Conservation (phyloP, 768 basidiomycete genomes). For the Calocybe gangraenosa region DNA sequence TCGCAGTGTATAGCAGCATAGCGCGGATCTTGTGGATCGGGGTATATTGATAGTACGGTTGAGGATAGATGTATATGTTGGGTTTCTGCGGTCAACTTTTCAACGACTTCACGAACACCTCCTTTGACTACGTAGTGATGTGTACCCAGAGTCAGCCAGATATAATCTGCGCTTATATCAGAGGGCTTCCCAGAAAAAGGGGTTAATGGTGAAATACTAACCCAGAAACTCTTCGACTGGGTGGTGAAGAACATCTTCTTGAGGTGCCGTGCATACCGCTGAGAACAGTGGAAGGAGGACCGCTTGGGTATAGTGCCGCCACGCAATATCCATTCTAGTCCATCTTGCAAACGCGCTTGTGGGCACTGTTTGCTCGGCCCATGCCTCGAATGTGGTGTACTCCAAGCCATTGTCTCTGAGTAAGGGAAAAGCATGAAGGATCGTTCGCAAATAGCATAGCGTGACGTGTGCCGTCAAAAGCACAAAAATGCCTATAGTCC, state of each 20-base stretch:
- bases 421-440: conserved; percentile 40
- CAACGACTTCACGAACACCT: conserved; percentile 58
- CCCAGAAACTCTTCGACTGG: conserved; percentile 67
- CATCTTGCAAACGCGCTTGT: conserved; percentile 32
- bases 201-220: conserved; percentile 23
- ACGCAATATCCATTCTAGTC: conserved; percentile 44
- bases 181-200: too few species aligned
- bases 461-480: conserved; percentile 38
- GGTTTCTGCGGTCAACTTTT: conserved; percentile 40
- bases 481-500: conserved; percentile 34
- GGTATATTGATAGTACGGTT: conserved; percentile 41
- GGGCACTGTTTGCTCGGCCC: conserved; percentile 41
- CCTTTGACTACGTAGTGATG: conserved; percentile 62
- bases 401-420: conserved; percentile 24
- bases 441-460: conserved; percentile 42
- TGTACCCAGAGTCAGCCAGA: conserved; percentile 63
- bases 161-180: conserved; percentile 72
- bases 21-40: conserved; percentile 29
- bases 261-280: conserved; percentile 65
- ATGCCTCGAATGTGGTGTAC: conserved; percentile 44
- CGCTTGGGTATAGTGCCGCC: conserved; percentile 47
- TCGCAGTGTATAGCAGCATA: conserved; percentile 36
- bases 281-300: conserved; percentile 66
- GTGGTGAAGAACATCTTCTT: conserved; percentile 48
- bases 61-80: conserved; percentile 52